Base-by-base conservation (phyloP, 2,329 filamentous ascomycete genomes). In the Pseudocercospora eumusae region DNA sequence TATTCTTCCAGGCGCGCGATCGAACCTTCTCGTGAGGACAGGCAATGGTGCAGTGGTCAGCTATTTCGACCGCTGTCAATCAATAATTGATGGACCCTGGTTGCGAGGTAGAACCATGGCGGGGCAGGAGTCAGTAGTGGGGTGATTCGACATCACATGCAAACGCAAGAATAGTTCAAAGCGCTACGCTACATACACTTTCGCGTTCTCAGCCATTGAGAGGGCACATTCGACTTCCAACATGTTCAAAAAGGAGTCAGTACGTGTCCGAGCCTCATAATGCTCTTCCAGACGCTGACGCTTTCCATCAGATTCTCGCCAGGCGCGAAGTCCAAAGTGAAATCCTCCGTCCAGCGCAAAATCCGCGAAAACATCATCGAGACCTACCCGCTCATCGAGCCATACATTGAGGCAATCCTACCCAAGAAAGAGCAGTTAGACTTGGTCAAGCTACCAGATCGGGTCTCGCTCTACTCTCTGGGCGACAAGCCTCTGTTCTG, bases 211-310 rank as follows among this genome's bases (percentile, higher is more conserved):
- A 40, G 13, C n/a, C 13, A 18, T 40, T 40, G 36, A 40, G 9
- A n/a, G 4, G 6, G 36, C 36, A 40, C 15, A 40, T 6, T 18
- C 36, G 15, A 40, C 6, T 3, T 18, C 18, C 61, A 64, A 33
- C 5, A 96, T 96, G 92, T 96, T 96, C 77, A 96, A 96, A 76
- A 96, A 95, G 83, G 91, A 96, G 92, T 95, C 78, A 74, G 84
- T 79, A 25, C 27, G 28, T 36, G 27, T 18, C n/a, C 21, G 21
- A 54, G 11, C 36, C 50, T 52, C 40, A 28, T 57, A 57, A 27
- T 23, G 18, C 27, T 62, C 57, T n/a, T 64, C 66, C 65, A 53
- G 72, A 18, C 93, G 18, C 42, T 27, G 9, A 31, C 21, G 25
- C 61, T 56, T 18, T 64, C 64, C 64, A 54, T 73, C 27, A 93